These are phyloP conservation scores for Solanum virginianum DNA, from an alignment of 257 asterid genomes.

Conservation along the genomic window DNA sequence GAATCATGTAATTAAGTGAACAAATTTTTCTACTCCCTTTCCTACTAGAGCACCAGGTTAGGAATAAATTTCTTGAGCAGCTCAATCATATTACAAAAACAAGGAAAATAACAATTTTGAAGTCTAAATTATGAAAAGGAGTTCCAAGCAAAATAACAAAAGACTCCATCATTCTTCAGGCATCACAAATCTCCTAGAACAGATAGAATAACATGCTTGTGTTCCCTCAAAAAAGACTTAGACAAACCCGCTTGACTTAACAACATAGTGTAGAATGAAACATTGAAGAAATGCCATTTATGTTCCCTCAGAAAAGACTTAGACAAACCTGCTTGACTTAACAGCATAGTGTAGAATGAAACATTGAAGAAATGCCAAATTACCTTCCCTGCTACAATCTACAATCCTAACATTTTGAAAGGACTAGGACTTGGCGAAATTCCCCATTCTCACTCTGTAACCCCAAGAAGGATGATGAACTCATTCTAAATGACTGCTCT, in stretches of 20 bases:
- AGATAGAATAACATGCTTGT: too few species aligned
- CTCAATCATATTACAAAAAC: too few species aligned
- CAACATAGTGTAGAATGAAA: too few species aligned
- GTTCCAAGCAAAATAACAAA: too few species aligned
- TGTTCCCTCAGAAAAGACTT: background rate
- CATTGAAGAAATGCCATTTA: too few species aligned
- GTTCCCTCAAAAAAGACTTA: too few species aligned
- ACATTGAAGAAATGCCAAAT: background rate
- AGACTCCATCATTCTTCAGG: too few species aligned
- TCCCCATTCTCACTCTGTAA: background rate
- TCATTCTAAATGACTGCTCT: background rate
- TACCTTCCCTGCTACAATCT: background rate
- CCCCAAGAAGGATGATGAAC: background rate
- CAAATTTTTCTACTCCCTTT: background rate
- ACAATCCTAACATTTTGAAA: background rate
- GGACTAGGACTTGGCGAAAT: background rate
- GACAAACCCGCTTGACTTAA: too few species aligned
- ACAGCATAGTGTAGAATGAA: background rate
- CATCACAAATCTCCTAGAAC: too few species aligned
- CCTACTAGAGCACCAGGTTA: background rate
- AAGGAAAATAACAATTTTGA: too few species aligned
- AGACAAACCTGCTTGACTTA: background rate
- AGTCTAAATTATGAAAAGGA: too few species aligned
- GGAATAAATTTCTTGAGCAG: too few species aligned
- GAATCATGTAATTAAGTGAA: background rate